Conservation (phyloP, 2,329 filamentous ascomycete genomes). For the Colletotrichum gigasporum region DNA sequence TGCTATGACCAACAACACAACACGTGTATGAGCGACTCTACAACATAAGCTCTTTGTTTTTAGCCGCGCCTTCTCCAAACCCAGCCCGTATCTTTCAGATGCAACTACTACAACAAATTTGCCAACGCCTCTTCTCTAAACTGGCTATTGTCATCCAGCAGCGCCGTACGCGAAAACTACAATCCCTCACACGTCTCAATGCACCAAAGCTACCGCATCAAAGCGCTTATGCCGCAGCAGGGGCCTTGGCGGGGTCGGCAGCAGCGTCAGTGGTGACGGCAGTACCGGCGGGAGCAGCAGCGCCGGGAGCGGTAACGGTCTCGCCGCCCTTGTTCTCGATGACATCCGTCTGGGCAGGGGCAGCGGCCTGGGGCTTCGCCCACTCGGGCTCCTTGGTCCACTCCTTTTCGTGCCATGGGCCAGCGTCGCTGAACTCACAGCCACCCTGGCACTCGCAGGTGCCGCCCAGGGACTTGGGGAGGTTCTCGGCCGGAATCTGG, state of each 20-base stretch:
- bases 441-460: constrained; percentile 83
- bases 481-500: constrained; percentile 89
- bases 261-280: constrained; percentile 41
- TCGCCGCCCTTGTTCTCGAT: constrained; percentile 52
- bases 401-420: constrained; percentile 84
- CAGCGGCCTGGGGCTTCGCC: constrained; percentile 58
- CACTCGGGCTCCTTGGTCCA: constrained; percentile 74
- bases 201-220: not conserved
- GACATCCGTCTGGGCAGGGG: constrained; percentile 41
- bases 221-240: constrained; percentile 42
- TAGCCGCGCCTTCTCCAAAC: not conserved
- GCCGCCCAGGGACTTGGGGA: constrained; percentile 88
- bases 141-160: constrained; percentile 22
- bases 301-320: constrained; percentile 43
- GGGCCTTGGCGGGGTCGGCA: constrained; percentile 40
- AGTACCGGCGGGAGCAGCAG: constrained; percentile 43
- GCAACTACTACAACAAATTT: constrained; percentile 17
- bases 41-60: constrained; percentile 30
- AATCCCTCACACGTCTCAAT: not conserved
- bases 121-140: constrained; percentile 30
- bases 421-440: constrained; percentile 87
- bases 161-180: constrained; percentile 25
- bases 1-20: not conserved
- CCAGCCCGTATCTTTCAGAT: constrained; percentile 4
- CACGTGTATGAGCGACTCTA: constrained; percentile 21